Base-by-base conservation (phyloP, 1,284 basidiomycete genomes). In the Trichosporon sp. region DNA sequence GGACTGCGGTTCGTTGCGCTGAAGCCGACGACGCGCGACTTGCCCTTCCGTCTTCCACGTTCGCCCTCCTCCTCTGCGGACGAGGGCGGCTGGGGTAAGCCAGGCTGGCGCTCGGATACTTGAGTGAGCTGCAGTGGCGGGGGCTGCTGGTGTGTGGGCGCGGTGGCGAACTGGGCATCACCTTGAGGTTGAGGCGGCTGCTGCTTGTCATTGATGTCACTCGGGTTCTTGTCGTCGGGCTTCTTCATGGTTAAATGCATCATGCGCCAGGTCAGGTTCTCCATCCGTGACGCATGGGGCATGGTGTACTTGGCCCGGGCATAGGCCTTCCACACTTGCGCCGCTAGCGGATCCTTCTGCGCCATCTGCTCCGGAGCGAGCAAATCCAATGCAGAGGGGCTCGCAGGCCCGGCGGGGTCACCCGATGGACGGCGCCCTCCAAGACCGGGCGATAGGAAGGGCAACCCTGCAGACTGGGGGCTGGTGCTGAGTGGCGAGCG, bases 271-370 rank as follows among this genome's bases (percentile, higher is more conserved):
- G 95, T 97, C 68, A 98, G 83, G 80, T 97, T 98, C 86, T 98
- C 96, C 94, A 98, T 96, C 75, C 95, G 87, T 81, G 95, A 93
- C 0, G 92, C 93, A 81, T 97, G 93, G 48, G 95, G 94, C 63
- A 97, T 85, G 67, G 88, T 89, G 21, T 91, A 91, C 83, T 94
- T 94, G 48, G 92, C 92, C 73, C 92, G 90, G 48, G 94, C 91
- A 80, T 95, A 98, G 88, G 98, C 93, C 85, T 91, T 94, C 96
- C 96, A 98, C 14, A 98, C 92, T 84, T 98, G 94, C 0, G 95
- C 91, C 0, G 94, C 94, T 10, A 98, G 87, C 1, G 95, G 96
- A 82, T 98, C 96, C 70, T 94, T 85, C 75, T 84, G 83, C 7
- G 85, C 82, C 78, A 86, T 82, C 38, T 81, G 78, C 26, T 84